Evolutionary conservation across 176 grass and related monocot genomes (phyloP).

Genomic region (Avena eriantha): DNA sequence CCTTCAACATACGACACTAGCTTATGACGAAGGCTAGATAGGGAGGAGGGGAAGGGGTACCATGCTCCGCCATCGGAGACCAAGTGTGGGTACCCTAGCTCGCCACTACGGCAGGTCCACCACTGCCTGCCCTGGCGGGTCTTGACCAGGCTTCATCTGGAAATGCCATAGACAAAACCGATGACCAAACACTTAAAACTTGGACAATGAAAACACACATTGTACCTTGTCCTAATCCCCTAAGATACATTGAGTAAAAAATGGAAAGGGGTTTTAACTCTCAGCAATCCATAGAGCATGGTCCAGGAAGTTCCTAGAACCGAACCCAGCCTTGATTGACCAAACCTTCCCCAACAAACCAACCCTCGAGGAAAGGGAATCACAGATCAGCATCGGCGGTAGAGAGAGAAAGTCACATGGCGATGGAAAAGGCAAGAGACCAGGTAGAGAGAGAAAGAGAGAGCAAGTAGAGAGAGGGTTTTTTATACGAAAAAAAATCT

Average conservation of each 20-base stretch:
- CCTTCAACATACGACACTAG: too few species aligned
- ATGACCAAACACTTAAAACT: neutral
- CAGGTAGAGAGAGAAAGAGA: neutral
- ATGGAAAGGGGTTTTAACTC: neutral
- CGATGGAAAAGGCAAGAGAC: neutral
- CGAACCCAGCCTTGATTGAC: neutral
- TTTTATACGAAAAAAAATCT: neutral
- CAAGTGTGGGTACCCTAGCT: too few species aligned
- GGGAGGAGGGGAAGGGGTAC: too few species aligned
- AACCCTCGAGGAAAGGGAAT: neutral
- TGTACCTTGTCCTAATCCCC: neutral
- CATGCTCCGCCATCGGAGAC: too few species aligned
- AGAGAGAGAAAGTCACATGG: slow-evolving; percentile 21
- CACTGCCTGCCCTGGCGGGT: too few species aligned
- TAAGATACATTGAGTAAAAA: neutral
- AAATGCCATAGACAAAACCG: neutral
- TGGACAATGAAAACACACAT: neutral
- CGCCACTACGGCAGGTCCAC: too few species aligned
- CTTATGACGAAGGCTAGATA: too few species aligned
- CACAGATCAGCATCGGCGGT: neutral
- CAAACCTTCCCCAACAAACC: slow-evolving; percentile 34
- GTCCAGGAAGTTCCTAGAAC: neutral
- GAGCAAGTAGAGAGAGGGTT: neutral
- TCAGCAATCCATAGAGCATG: neutral
- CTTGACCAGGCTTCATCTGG: too few species aligned